Base-by-base conservation (phyloP, 306 rosid genomes). In the Pyrus communis region DNA sequence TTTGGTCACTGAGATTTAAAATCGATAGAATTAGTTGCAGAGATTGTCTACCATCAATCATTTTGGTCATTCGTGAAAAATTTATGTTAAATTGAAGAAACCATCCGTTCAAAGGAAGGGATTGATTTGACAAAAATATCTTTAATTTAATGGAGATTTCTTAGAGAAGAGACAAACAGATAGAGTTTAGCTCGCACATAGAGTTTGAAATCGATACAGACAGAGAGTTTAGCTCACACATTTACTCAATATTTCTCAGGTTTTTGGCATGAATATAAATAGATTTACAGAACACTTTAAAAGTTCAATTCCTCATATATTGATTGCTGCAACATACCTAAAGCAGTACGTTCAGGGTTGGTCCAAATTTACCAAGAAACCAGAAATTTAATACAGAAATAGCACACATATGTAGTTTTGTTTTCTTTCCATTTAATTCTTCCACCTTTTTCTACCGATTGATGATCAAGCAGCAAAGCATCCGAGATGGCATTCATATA, bases 401-500 rank as follows among this genome's bases (percentile, higher is more conserved):
- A 9, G 62, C 62, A 58, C 14, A 58, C 5, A 57, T 64, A 35
- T 33, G 1, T 35, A 66, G 49, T 38, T 66, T 66, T 33, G 18
- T 19, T 35, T 35, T 66, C 17, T 35, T 51, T 51, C 55, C 21
- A 5, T 51, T 49, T 51, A 51, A 17, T 51, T 51, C 55, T 51
- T 51, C 55, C 55, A 5, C 6, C 23, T 33, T 33, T 66, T 38
- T 35, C 51, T 33, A 35, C 28, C 14, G 28, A 33, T 35, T 45
- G 78, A 74, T 45, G 46, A 62, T 83, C 78, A 83, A 17, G 75
- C 75, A 40, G 78, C 85, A 75, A 83, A 90, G 83, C 88, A 84
- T 45, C 89, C 89, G 25, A 80, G 87, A 80, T 84, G 84, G 81
- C 88, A 84, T 61, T 88, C 35, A 64, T 82, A 92, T 17, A 81